Percentiles rank a stretch among this genome's conserved stretches.
Evolutionary conservation across 2,329 filamentous ascomycete species (phyloP).

Genomic region (Ustilaginoidea virens): DNA sequence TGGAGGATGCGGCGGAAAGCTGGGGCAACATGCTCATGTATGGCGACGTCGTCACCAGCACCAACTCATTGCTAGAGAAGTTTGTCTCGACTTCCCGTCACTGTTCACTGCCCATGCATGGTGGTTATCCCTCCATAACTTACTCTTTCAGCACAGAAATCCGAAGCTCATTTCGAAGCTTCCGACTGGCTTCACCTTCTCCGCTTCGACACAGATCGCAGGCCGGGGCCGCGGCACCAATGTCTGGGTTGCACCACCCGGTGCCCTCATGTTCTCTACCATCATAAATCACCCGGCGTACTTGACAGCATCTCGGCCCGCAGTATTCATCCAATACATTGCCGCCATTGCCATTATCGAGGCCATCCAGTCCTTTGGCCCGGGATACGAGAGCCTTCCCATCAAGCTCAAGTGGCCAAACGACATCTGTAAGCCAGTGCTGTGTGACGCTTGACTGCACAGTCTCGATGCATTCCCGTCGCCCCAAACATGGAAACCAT

Average conservation of each 20-base stretch:
- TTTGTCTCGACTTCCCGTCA: slow-evolving; percentile 17
- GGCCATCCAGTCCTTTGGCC: slow-evolving; percentile 66
- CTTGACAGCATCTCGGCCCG: slow-evolving; percentile 55
- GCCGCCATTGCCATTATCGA: slow-evolving; percentile 75
- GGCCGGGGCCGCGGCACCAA: slow-evolving; percentile 81
- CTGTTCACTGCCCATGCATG: no score
- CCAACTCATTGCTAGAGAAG: slow-evolving; percentile 87
- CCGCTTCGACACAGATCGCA: slow-evolving; percentile 76
- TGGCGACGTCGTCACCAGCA: slow-evolving; percentile 84
- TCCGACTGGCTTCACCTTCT: slow-evolving; percentile 73
- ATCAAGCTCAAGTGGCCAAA: slow-evolving; percentile 96
- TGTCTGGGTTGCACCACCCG: slow-evolving; percentile 85
- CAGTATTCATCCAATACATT: slow-evolving; percentile 90
- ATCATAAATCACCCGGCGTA: slow-evolving; percentile 71
- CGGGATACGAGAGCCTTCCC: slow-evolving; percentile 58
- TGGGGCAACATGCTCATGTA: slow-evolving; percentile 76
- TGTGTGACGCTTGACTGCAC: no score
- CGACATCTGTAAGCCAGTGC: slow-evolving; percentile 73
- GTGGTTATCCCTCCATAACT: no score
- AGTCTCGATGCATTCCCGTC: no score
- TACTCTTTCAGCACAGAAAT: slow-evolving; percentile 38
- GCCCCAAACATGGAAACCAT: no score
- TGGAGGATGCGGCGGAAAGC: slow-evolving; percentile 38
- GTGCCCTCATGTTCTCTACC: slow-evolving; percentile 75
- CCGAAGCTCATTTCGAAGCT: slow-evolving; percentile 58